phyloP scores from a whole-genome alignment of 2,329 filamentous ascomycete genomes.

The Pestalotiopsis sp. region DNA sequence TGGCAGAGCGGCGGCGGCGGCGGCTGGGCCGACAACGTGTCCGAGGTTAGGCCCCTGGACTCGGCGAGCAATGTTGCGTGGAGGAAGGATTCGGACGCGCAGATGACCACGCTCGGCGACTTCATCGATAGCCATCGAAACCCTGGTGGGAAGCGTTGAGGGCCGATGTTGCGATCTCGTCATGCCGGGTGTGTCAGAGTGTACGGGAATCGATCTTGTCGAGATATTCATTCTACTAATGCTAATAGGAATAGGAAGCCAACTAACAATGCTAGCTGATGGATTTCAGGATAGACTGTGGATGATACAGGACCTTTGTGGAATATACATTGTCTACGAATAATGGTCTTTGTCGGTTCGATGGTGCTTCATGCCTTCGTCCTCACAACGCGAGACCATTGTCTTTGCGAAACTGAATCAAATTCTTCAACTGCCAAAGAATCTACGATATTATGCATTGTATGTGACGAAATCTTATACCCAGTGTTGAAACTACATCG shows the following conservation, averaged over 20 bases:
- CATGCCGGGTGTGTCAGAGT: too few species aligned
- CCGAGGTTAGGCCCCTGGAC: conserved; percentile 12
- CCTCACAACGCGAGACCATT: neutral
- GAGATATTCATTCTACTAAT: too few species aligned
- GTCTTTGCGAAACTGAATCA: neutral
- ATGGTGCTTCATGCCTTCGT: neutral
- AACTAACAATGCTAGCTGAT: too few species aligned
- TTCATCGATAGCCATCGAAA: conserved; percentile 5
- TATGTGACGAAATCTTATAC: neutral
- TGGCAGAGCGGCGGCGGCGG: conserved; percentile 6
- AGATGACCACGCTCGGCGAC: neutral
- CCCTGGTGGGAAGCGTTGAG: neutral
- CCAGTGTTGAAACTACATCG: neutral
- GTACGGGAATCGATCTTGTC: too few species aligned
- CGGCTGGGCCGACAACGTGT: neutral
- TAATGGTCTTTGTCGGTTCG: neutral
- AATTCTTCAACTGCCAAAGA: neutral
- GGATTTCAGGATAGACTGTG: neutral
- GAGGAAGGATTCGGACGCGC: conserved; percentile 1
- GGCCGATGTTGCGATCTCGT: too few species aligned
- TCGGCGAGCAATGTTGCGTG: conserved; percentile 15
- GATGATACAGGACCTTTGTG: neutral
- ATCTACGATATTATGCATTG: neutral
- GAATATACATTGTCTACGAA: neutral
- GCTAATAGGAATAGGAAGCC: too few species aligned